These are phyloP conservation scores for Penicillium occitanis DNA, from an alignment of 2,329 filamentous ascomycete genomes.

Conservation along the genomic window DNA sequence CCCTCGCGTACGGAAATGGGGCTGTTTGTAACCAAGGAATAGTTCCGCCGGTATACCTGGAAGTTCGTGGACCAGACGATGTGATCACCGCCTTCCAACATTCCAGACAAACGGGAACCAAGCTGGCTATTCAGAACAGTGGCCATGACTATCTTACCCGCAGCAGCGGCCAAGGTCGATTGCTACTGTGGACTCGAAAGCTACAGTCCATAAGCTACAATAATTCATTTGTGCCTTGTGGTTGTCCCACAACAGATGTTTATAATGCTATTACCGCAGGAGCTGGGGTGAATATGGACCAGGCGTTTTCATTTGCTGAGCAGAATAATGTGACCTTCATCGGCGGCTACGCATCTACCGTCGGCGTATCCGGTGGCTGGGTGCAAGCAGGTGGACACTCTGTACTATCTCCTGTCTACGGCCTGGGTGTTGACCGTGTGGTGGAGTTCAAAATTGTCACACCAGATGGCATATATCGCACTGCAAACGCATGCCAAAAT, in stretches of 20 bases:
- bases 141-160: slow-evolving; percentile 16
- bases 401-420: neutral
- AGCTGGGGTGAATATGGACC: slow-evolving; percentile 2
- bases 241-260: neutral
- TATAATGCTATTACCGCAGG: neutral
- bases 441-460: slow-evolving; percentile 58
- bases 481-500: slow-evolving; percentile 22
- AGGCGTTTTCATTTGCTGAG: slow-evolving; percentile 29
- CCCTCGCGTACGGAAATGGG: neutral
- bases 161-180: neutral
- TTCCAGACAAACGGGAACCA: neutral
- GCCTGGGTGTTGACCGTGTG: slow-evolving; percentile 60
- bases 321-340: slow-evolving; percentile 52
- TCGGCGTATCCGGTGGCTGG: slow-evolving; percentile 61
- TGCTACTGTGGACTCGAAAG: neutral
- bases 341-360: slow-evolving; percentile 52
- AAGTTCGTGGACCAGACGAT: neutral
- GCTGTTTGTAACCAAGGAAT: neutral
- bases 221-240: neutral
- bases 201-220: neutral
- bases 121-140: slow-evolving; percentile 14
- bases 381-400: slow-evolving; percentile 62
- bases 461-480: slow-evolving; percentile 28
- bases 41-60: neutral
- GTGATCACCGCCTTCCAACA: neutral